Conservation (phyloP, 2,329 filamentous ascomycete species). For the Didymella keratinophila region DNA sequence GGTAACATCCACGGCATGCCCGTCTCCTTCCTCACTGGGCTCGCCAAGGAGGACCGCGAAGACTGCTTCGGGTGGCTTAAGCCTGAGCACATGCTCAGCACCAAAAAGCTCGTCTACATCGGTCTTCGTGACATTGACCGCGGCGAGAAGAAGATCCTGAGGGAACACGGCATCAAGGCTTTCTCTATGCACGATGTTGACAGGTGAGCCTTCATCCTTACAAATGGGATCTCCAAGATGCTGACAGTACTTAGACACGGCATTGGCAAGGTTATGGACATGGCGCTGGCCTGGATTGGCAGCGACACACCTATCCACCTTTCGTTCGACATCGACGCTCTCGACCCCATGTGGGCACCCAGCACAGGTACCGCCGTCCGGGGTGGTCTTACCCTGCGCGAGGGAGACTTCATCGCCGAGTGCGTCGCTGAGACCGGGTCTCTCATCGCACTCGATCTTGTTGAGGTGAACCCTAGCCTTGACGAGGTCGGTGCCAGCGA, state of each 20-base stretch:
- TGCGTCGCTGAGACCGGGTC: constrained; percentile 65
- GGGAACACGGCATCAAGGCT: constrained; percentile 89
- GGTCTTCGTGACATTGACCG: constrained; percentile 90
- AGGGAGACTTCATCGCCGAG: constrained; percentile 96
- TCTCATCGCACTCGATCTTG: constrained; percentile 65
- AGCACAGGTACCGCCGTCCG: constrained; percentile 95
- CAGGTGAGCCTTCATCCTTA: constrained; percentile 61
- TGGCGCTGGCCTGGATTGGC: constrained; percentile 97
- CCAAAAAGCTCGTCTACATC: constrained; percentile 94
- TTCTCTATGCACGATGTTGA: constrained; percentile 99
- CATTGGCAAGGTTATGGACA: constrained; percentile 95
- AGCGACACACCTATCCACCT: constrained; percentile 95
- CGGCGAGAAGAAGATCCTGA: constrained; percentile 91
- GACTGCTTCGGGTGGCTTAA: constrained; percentile 91
- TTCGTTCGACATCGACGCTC: constrained; percentile 94
- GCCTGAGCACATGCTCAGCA: constrained; percentile 72
- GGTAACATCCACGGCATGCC: constrained; percentile 99
- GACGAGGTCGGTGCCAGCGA: constrained; percentile 72
- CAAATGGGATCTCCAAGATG: too few species aligned
- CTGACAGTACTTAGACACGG: constrained; percentile 68
- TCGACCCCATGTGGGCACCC: constrained; percentile 95
- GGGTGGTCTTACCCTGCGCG: constrained; percentile 89
- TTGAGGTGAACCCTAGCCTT: constrained; percentile 62
- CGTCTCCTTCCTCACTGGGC: constrained; percentile 85
- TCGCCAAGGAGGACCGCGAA: constrained; percentile 77